Evolutionary conservation across 192 early-diverging fungal genomes (phyloP).

Genomic region (Rhizophagus clarus): DNA sequence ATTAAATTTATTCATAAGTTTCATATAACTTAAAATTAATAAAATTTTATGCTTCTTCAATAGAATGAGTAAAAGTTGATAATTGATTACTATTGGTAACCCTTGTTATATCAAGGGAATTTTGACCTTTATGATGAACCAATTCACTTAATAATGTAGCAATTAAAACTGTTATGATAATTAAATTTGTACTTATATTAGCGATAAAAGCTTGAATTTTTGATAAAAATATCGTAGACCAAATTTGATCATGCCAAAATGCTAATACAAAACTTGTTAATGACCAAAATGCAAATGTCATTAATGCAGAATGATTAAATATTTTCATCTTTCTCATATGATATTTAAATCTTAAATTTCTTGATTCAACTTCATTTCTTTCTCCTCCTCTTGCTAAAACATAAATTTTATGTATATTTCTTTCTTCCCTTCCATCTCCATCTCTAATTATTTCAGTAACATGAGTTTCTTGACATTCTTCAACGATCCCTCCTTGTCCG

Average conservation of each 20-base stretch:
- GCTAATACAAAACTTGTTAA: not conserved
- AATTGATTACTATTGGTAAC: not conserved
- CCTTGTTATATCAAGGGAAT: not conserved
- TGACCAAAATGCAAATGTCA: not conserved
- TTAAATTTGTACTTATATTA: not conserved
- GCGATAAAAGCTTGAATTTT: conserved; percentile 1
- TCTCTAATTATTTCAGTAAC: not conserved
- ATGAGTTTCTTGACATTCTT: not conserved
- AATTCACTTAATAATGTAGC: not conserved
- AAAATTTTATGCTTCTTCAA: too few relatives aligned
- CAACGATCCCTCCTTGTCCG: conserved; percentile 9
- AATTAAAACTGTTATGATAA: not conserved
- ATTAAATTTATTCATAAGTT: too few relatives aligned
- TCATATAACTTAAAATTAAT: too few relatives aligned
- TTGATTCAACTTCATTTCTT: not conserved
- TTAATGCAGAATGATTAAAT: not conserved
- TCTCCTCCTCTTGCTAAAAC: not conserved
- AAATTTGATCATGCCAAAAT: conserved; percentile 5
- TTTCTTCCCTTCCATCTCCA: not conserved
- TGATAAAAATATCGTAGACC: not conserved
- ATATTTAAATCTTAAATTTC: conserved; percentile 16
- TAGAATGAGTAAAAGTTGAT: not conserved
- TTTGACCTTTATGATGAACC: not conserved
- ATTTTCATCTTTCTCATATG: not conserved
- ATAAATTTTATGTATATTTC: not conserved